A percentile compares a stretch with the other conserved stretches of the same genome.
Evolutionary conservation across 768 basidiomycete genomes (phyloP).

Genomic region (Clitopilus hobsonii): DNA sequence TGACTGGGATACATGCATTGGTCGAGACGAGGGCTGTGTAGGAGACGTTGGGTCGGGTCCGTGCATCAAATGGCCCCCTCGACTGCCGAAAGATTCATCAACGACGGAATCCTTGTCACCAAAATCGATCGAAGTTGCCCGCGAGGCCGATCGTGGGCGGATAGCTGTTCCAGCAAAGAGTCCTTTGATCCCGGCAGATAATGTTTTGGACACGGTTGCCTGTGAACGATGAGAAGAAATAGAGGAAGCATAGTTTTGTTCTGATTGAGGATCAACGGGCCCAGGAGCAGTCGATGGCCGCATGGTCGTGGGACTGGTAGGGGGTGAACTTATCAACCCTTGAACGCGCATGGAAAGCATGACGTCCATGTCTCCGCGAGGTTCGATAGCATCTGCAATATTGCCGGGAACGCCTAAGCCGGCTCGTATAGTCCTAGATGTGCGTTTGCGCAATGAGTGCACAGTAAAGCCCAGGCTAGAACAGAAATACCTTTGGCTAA

Average conservation of each 20-base stretch:
- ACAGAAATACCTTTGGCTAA: constrained; percentile 58
- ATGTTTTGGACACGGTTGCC: constrained; percentile 31
- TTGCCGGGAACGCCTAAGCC: constrained; percentile 50
- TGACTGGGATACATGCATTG: constrained; percentile 11
- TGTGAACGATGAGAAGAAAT: constrained; percentile 41
- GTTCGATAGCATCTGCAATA: constrained; percentile 45
- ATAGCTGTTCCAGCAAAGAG: constrained; percentile 43
- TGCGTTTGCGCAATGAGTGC: constrained; percentile 1
- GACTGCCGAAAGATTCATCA: constrained; percentile 55
- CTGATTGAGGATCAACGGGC: constrained; percentile 17
- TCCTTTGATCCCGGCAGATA: constrained; percentile 47
- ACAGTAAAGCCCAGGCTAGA: neutral
- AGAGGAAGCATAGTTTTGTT: constrained; percentile 42
- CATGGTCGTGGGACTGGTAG: neutral
- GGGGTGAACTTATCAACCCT: constrained; percentile 41
- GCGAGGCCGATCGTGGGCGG: constrained; percentile 55
- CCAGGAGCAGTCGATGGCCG: constrained; percentile 11
- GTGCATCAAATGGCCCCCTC: constrained; percentile 49
- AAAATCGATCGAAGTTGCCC: constrained; percentile 39
- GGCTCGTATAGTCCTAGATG: constrained; percentile 60
- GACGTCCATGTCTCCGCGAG: constrained; percentile 78
- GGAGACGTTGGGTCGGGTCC: constrained; percentile 38
- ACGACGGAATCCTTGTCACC: constrained; percentile 22
- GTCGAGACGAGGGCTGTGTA: constrained; percentile 22
- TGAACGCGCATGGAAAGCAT: constrained; percentile 77